Base-by-base conservation (phyloP, 768 basidiomycete genomes). In the Mycena albidolilacea region DNA sequence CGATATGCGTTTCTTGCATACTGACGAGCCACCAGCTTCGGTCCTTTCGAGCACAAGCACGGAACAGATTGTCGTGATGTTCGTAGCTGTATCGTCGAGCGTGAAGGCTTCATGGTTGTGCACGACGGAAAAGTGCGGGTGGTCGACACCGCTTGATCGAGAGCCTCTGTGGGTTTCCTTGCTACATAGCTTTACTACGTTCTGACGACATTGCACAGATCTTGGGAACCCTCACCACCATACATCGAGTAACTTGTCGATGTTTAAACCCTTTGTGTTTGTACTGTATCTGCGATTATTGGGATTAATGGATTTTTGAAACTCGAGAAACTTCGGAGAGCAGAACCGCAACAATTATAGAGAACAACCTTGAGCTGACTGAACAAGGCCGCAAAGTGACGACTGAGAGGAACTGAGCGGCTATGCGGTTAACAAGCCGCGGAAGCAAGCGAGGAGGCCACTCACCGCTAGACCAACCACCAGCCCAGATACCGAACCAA, bases 71-170 rank as follows among this genome's bases (percentile, higher is more conserved):
- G 21, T 70, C 17, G 69, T 70, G 52, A 41, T 70, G 69, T 70
- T 70, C 52, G 54, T 70, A 3, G 41, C 69, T 41, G 63, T 70
- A 8, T 38, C 44, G 7, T 64, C 62, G 15, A 64, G 2, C 41
- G 63, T 63, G 10, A 39, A 39, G 37, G 61, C 19, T 4, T 39
- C 46, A 8, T 70, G 69, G 69, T 30, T 70, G 52, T 70, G 69
- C 62, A 65, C 63, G 35, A 70, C 69, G 19, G 55, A 70, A 19
- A 59, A 59, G 19, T 70, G 69, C 63, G 69, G 69, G 12, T 70
- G 69, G 69, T 64, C 52, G 52, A 52, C 69, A 21, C 54, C 69
- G 55, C 17, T 65, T 35, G 54, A 54, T 37, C 54, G 23, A 4
- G 50, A 70, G 2, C 69, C 69, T 19, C 9, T 52, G 69, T 65